Evolutionary conservation across 495 filamentous ascomycete species (phyloP).

Genomic region (Cercophora sp.): DNA sequence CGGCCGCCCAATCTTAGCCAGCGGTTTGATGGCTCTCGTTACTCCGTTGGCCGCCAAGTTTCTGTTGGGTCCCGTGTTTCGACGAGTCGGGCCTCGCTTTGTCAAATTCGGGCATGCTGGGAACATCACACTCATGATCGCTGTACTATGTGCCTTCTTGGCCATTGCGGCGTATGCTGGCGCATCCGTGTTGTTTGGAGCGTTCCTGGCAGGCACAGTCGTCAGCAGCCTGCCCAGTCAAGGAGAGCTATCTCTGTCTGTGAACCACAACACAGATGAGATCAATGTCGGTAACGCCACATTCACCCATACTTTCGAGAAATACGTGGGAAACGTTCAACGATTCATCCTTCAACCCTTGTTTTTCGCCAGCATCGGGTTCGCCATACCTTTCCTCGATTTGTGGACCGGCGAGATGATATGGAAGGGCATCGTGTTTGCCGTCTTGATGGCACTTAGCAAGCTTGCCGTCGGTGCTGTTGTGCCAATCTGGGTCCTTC

Average conservation of each 20-base stretch:
- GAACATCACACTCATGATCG: conserved; percentile 19
- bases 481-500: conserved; percentile 43
- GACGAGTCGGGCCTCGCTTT: conserved; percentile 7
- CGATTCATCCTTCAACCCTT: conserved; percentile 60
- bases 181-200: conserved; percentile 65
- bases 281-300: conserved; percentile 11
- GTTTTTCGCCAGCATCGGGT: conserved; percentile 80
- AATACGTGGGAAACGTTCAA: conserved; percentile 52
- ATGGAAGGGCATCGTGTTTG: conserved; percentile 71
- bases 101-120: conserved; percentile 6
- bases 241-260: neutral
- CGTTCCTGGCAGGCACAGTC: conserved; percentile 62
- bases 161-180: conserved; percentile 43
- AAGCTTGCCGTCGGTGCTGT: conserved; percentile 63
- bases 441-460: conserved; percentile 62
- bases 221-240: conserved; percentile 34
- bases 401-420: conserved; percentile 62
- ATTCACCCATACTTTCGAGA: conserved; percentile 47
- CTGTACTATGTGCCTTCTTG: conserved; percentile 20
- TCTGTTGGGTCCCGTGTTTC: conserved; percentile 13
- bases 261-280: too few species aligned
- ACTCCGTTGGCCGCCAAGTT: conserved; percentile 21
- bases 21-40: conserved; percentile 20
- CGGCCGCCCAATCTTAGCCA: conserved; percentile 24
- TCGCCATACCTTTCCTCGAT: conserved; percentile 68